These are phyloP conservation scores for Acarospora socialis DNA, from an alignment of 2,329 filamentous ascomycete genomes.

Conservation along the genomic window DNA sequence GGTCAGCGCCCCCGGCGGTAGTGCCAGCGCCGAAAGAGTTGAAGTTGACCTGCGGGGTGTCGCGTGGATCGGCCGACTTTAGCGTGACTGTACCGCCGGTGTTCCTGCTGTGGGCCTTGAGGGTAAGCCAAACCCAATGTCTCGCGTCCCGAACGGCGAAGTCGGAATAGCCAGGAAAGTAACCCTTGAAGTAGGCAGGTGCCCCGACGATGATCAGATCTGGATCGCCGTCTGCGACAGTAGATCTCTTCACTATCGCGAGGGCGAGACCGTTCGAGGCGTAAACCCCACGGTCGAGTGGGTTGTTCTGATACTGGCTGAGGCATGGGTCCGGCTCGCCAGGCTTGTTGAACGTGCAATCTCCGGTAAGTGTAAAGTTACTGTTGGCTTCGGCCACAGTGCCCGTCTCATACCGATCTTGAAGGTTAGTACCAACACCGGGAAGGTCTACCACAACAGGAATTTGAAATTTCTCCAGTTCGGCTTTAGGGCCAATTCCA, in stretches of 20 bases:
- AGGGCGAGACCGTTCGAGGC: constrained; percentile 40
- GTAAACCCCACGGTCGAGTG: constrained; percentile 28
- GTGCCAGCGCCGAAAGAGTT: constrained; percentile 43
- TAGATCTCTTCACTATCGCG: constrained; percentile 27
- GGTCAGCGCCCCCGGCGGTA: constrained; percentile 27
- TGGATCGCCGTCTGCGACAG: constrained; percentile 29
- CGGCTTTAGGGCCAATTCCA: constrained; percentile 43
- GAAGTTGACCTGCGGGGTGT: constrained; percentile 48
- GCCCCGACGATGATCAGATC: constrained; percentile 43
- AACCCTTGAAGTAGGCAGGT: constrained; percentile 39
- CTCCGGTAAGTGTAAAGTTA: constrained; percentile 21
- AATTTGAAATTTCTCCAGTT: constrained; percentile 42
- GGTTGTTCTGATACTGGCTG: constrained; percentile 27
- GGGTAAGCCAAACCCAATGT: constrained; percentile 35
- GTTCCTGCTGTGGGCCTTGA: constrained; percentile 51
- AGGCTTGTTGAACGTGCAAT: constrained; percentile 23
- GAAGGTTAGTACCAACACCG: constrained; percentile 50
- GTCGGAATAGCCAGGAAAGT: constrained; percentile 40
- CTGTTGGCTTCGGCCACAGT: constrained; percentile 30
- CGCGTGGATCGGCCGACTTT: constrained; percentile 46
- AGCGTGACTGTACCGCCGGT: constrained; percentile 47
- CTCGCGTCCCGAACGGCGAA: constrained; percentile 30
- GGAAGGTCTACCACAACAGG: constrained; percentile 39
- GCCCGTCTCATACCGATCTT: constrained; percentile 45
- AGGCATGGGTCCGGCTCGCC: constrained; percentile 28